phyloP scores from a whole-genome alignment of 2,329 filamentous ascomycete species.

The Monosporascus sp. region DNA sequence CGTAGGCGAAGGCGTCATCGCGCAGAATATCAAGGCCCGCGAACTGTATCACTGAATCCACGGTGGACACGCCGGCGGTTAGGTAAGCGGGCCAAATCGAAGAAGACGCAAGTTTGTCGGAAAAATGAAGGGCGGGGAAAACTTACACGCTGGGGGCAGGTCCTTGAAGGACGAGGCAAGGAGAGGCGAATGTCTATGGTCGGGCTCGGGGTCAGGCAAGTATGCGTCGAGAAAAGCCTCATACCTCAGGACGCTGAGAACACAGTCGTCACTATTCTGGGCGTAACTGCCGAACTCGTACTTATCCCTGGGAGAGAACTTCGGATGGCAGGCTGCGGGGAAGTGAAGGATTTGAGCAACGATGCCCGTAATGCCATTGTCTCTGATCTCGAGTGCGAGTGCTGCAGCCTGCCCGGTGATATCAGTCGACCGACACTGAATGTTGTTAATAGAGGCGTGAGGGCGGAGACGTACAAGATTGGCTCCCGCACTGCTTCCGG shows the following conservation, averaged over 20 bases:
- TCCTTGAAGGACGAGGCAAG: constrained; percentile 25
- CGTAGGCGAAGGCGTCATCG: constrained; percentile 35
- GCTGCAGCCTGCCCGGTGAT: constrained; percentile 18
- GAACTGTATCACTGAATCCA: constrained; percentile 27
- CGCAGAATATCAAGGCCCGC: constrained; percentile 32
- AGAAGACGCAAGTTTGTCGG: too few species aligned
- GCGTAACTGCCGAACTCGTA: constrained; percentile 29
- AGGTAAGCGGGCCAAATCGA: too few species aligned
- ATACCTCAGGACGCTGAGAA: constrained; percentile 24
- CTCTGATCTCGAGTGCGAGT: constrained; percentile 26
- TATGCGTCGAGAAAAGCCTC: constrained; percentile 31
- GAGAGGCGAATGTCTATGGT: constrained; percentile 27
- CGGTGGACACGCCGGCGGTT: too few species aligned
- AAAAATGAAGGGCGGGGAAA: background rate
- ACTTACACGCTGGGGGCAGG: constrained; percentile 31
- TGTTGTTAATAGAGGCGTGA: background rate
- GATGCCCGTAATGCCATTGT: constrained; percentile 27
- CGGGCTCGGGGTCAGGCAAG: constrained; percentile 8
- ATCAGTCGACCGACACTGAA: too few species aligned
- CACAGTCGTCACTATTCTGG: constrained; percentile 27
- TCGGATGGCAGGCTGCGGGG: constrained; percentile 32
- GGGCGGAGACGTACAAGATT: constrained; percentile 33
- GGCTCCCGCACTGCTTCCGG: constrained; percentile 45
- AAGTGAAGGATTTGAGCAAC: constrained; percentile 30
- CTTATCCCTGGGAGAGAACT: constrained; percentile 24